Base-by-base conservation (phyloP, 2,329 filamentous ascomycete genomes). In the Aphanoascus verrucosus region DNA sequence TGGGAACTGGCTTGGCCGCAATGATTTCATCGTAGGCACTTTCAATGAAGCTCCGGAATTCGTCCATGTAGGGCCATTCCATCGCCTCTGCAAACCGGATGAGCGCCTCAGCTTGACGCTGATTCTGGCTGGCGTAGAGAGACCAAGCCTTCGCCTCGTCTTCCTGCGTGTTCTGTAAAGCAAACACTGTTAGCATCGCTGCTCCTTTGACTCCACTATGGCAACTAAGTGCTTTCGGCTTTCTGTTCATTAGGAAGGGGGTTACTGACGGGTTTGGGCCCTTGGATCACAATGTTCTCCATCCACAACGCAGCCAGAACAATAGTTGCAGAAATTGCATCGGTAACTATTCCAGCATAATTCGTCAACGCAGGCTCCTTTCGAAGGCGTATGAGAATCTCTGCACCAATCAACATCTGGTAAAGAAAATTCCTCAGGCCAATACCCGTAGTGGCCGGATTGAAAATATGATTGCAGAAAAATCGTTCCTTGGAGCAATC, bases 11-110 rank as follows among this genome's bases (percentile, higher is more conserved):
- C 5, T 45, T 45, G 31, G 42, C 37, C 14, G 34, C 31, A 7
- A 53, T 53, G 35, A 40, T 38, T 8, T 41, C 45, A 48, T 37
- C 32, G n/a, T 46, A 53, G 3, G 42, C 42, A 5, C 41, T 14
- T 9, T 53, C 42, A 5, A 34, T 37, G 15, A 53, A 53, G 15
- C 38, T 41, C 4, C 42, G 19, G 11, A 46, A 40, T 53, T 53
- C 50, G 19, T 53, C 50, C n/a, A 53, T 46, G 32, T 53, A 53
- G 4, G 42, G 42, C 50, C 42, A 46, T 53, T 46, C 31, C 32
- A 46, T 37, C 23, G 35, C 32, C 19, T 53, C 37, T 28, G 50
- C 50, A 42, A 53, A 53, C 1, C 34, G 20, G 34, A 53, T 20
- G 42, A 53, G 42, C 2, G 32, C 50, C 15, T 47, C 42, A 12